A percentile compares a stretch with the other conserved stretches of the same genome.
phyloP scores from a whole-genome alignment of 805 yeast genomes.

The Candida awuae region DNA sequence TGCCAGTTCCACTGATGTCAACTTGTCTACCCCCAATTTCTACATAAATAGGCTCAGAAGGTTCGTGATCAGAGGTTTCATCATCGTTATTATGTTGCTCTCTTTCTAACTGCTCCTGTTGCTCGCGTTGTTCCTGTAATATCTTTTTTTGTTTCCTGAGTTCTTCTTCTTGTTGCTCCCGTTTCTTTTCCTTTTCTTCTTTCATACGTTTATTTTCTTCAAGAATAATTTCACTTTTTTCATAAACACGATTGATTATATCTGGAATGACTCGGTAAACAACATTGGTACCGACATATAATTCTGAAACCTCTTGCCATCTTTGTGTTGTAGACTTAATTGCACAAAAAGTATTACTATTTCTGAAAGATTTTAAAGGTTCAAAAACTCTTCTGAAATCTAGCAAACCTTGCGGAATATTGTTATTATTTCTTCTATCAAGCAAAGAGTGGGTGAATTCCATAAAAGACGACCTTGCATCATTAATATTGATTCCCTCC shows the following conservation, averaged over 20 bases:
- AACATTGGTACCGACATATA: constrained; percentile 33
- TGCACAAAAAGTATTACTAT: constrained; percentile 11
- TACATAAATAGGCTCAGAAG: constrained; percentile 53
- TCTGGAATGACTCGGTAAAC: constrained; percentile 31
- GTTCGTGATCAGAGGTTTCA: constrained; percentile 9
- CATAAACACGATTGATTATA: constrained; percentile 37
- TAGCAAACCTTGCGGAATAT: constrained; percentile 1
- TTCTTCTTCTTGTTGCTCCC: constrained; percentile 8
- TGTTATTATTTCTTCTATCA: constrained; percentile 8
- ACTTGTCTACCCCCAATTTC: constrained; percentile 69
- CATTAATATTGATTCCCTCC: not conserved
- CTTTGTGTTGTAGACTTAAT: constrained; percentile 45
- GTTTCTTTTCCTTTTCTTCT: constrained; percentile 22
- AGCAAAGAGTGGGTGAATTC: constrained; percentile 8
- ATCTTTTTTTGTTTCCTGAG: constrained; percentile 29
- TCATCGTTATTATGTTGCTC: constrained; percentile 26
- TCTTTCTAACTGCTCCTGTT: constrained; percentile 1
- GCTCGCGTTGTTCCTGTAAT: constrained; percentile 24
- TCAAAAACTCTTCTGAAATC: constrained; percentile 14
- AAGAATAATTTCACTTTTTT: constrained; percentile 36
- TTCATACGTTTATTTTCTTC: constrained; percentile 13
- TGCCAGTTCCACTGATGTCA: constrained; percentile 82
- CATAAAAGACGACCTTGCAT: constrained; percentile 3
- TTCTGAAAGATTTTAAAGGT: constrained; percentile 10
- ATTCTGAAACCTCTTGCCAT: constrained; percentile 53